Evolutionary conservation across 2,329 filamentous ascomycete genomes (phyloP).

Genomic region (Penicillium sp.): DNA sequence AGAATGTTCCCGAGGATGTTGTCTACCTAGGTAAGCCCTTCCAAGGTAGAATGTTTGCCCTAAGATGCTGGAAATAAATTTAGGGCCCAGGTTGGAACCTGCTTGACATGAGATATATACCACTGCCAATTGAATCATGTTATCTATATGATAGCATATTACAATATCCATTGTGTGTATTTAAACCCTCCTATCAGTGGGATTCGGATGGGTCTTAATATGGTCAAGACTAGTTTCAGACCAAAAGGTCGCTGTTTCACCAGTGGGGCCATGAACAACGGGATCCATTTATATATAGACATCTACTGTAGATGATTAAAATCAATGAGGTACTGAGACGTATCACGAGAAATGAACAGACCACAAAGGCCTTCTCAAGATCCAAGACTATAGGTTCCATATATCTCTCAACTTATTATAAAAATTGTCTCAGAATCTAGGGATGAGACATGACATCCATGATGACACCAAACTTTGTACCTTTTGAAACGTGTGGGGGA

Average conservation of each 20-base stretch:
- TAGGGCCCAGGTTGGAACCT: too few species aligned
- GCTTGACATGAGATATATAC: too few species aligned
- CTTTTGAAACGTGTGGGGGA: slow-evolving; percentile 1
- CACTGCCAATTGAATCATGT: too few species aligned
- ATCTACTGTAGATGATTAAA: not conserved
- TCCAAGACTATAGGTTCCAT: not conserved
- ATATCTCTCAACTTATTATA: not conserved
- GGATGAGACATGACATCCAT: not conserved
- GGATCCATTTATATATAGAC: not conserved
- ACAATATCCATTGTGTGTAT: not conserved
- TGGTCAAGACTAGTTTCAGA: not conserved
- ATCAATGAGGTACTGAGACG: not conserved
- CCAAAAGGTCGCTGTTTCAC: slow-evolving; percentile 11
- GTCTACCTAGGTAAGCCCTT: too few species aligned
- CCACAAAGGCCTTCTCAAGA: too few species aligned
- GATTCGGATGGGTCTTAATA: not conserved
- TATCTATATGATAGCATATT: too few species aligned
- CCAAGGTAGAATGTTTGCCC: too few species aligned
- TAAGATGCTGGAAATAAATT: too few species aligned
- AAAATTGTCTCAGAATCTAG: not conserved
- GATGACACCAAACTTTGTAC: not conserved
- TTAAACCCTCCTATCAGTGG: not conserved
- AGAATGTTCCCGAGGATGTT: too few species aligned
- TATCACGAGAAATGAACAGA: too few species aligned
- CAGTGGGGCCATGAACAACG: slow-evolving; percentile 4